phyloP scores from a whole-genome alignment of 2,329 filamentous ascomycete species.

The Trematosphaeria pertusa region DNA sequence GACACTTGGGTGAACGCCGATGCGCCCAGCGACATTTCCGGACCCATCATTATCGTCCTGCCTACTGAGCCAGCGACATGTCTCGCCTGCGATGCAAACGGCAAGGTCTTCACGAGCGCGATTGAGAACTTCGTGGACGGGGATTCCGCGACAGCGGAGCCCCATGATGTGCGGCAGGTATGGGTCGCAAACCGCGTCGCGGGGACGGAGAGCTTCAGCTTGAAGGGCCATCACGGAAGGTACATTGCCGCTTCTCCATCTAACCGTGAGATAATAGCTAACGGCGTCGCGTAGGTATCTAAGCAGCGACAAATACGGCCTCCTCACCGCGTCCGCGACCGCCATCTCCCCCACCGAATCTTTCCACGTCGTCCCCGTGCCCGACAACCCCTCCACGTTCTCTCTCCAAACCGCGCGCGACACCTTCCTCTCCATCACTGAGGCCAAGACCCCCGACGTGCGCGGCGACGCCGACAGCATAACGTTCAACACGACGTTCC shows the following conservation, averaged over 20 bases:
- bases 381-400: slow-evolving; percentile 74
- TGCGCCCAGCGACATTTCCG: slow-evolving; percentile 73
- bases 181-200: slow-evolving; percentile 88
- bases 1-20: slow-evolving; percentile 94
- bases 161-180: slow-evolving; percentile 93
- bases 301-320: slow-evolving; percentile 82
- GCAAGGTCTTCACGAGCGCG: slow-evolving; percentile 81
- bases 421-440: slow-evolving; percentile 69
- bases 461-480: slow-evolving; percentile 76
- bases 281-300: slow-evolving; percentile 70
- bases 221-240: slow-evolving; percentile 91
- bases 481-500: slow-evolving; percentile 73
- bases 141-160: slow-evolving; percentile 84
- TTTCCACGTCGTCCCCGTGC: slow-evolving; percentile 69
- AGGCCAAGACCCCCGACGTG: slow-evolving; percentile 62
- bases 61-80: slow-evolving; percentile 76
- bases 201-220: slow-evolving; percentile 80
- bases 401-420: slow-evolving; percentile 76
- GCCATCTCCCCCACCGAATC: slow-evolving; percentile 86
- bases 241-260: slow-evolving; percentile 40
- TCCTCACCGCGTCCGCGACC: slow-evolving; percentile 77
- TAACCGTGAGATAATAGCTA: background rate
- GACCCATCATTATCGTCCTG: slow-evolving; percentile 83
- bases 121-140: slow-evolving; percentile 89
- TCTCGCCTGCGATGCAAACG: slow-evolving; percentile 83